Evolutionary conservation across 2,329 filamentous ascomycete genomes (phyloP).

Genomic region (Grosmannia penicillata): DNA sequence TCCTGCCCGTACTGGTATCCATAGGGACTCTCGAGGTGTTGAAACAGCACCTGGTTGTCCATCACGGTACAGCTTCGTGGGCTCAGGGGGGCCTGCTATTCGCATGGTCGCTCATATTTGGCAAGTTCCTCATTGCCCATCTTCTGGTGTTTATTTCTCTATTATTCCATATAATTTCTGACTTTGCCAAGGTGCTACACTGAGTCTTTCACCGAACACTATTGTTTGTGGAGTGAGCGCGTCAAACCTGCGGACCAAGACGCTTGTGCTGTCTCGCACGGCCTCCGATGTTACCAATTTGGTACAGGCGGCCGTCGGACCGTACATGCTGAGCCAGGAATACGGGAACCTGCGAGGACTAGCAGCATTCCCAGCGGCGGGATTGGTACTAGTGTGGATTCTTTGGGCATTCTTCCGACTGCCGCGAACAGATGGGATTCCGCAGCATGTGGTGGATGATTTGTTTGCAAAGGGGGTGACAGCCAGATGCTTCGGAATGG

Average conservation of each 20-base stretch:
- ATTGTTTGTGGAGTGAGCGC: constrained; percentile 11
- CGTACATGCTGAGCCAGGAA: constrained; percentile 10
- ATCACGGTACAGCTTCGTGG: constrained; percentile 16
- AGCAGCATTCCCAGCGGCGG: constrained; percentile 8
- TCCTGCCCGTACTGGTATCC: constrained; percentile 20
- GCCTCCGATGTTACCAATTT: constrained; percentile 10
- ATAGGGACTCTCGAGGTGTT: constrained; percentile 27
- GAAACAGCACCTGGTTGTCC: constrained; percentile 19
- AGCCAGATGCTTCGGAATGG: constrained; percentile 2
- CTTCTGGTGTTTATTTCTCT: no score
- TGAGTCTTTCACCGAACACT: constrained; percentile 10
- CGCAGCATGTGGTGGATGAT: constrained; percentile 10
- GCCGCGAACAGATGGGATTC: constrained; percentile 9
- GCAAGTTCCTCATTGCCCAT: not conserved
- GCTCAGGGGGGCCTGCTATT: constrained; percentile 25
- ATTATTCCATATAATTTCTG: no score
- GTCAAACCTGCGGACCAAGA: constrained; percentile 10
- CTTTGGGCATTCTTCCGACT: constrained; percentile 9
- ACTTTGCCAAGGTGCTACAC: constrained; percentile 4
- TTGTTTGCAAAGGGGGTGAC: constrained; percentile 7
- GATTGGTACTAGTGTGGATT: constrained; percentile 5
- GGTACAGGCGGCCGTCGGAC: constrained; percentile 10
- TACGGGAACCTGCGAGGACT: constrained; percentile 10
- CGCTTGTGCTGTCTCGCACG: constrained; percentile 8
- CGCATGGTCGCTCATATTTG: constrained; percentile 23